Evolutionary conservation across 1,284 basidiomycete genomes (phyloP).

Genomic region (Pseudozyma sp.): DNA sequence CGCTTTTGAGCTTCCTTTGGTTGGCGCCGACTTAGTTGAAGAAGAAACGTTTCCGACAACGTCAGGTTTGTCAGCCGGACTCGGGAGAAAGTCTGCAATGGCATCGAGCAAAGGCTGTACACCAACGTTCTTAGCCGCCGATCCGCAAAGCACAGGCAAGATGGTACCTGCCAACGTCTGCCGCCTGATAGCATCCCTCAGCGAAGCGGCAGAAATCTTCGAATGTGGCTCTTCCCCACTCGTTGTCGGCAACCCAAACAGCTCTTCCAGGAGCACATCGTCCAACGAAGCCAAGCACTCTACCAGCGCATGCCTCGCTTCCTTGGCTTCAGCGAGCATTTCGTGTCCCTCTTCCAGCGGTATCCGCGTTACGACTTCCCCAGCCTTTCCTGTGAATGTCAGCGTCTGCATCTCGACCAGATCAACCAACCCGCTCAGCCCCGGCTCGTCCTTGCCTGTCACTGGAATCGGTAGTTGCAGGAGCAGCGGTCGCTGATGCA

Average conservation of each 20-base stretch:
- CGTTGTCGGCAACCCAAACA: conserved; percentile 71
- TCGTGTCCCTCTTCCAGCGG: conserved; percentile 27
- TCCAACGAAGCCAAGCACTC: conserved; percentile 84
- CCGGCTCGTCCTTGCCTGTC: conserved; percentile 81
- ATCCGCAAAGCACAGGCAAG: conserved; percentile 84
- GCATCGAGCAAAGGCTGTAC: conserved; percentile 85
- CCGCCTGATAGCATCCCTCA: conserved; percentile 75
- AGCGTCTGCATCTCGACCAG: conserved; percentile 54
- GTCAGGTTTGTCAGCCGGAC: conserved; percentile 72
- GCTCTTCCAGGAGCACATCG: conserved; percentile 79
- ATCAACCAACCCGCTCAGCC: conserved; percentile 72
- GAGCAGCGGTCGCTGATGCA: conserved; percentile 80
- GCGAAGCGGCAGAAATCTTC: conserved; percentile 51
- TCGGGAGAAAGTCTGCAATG: conserved; percentile 81
- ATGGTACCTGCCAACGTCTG: conserved; percentile 78
- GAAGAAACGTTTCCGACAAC: conserved; percentile 24
- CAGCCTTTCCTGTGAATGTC: conserved; percentile 56
- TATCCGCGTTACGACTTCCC: conserved; percentile 40
- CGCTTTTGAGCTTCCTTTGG: conserved; percentile 5
- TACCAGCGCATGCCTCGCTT: conserved; percentile 78
- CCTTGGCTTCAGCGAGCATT: conserved; percentile 77
- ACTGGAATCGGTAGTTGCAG: conserved; percentile 80
- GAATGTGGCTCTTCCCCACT: conserved; percentile 75
- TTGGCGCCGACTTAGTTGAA: neutral
- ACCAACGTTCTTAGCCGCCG: conserved; percentile 83